Percentiles rank a stretch among this genome's conserved stretches.
These are phyloP conservation scores for Naganishia friedmannii DNA, from an alignment of 768 basidiomycete genomes.

Conservation along the genomic window DNA sequence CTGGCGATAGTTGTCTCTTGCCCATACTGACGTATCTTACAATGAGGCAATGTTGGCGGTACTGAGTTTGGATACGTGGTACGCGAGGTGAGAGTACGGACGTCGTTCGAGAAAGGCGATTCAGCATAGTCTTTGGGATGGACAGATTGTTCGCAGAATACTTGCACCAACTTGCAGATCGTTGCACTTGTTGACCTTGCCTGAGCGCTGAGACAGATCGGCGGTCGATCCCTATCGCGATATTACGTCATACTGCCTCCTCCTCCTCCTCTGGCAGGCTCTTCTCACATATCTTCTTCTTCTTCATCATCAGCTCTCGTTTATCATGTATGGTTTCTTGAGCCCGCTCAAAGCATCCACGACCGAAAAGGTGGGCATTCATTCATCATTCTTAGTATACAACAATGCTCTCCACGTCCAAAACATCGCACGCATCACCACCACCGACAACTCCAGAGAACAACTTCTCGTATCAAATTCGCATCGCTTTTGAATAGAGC, in stretches of 20 bases:
- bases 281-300: background rate
- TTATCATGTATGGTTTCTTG: no score
- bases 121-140: background rate
- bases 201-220: slow-evolving; percentile 1
- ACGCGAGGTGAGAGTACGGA: background rate
- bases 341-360: no score
- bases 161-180: background rate
- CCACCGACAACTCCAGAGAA: no score
- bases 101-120: background rate
- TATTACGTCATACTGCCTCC: background rate
- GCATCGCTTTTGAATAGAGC: slow-evolving; percentile 2
- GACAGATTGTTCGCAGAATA: background rate
- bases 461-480: background rate
- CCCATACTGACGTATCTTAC: background rate
- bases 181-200: background rate
- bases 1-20: background rate
- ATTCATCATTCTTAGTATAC: no score
- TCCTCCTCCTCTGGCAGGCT: background rate
- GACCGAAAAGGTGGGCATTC: no score
- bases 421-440: no score
- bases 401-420: no score
- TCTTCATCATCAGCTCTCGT: no score
- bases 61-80: background rate
- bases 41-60: background rate
- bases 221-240: background rate